A percentile compares a stretch with the other conserved stretches of the same genome.
These are phyloP conservation scores for Lablab purpureus DNA, from an alignment of 306 rosid genomes.

Conservation along the genomic window DNA sequence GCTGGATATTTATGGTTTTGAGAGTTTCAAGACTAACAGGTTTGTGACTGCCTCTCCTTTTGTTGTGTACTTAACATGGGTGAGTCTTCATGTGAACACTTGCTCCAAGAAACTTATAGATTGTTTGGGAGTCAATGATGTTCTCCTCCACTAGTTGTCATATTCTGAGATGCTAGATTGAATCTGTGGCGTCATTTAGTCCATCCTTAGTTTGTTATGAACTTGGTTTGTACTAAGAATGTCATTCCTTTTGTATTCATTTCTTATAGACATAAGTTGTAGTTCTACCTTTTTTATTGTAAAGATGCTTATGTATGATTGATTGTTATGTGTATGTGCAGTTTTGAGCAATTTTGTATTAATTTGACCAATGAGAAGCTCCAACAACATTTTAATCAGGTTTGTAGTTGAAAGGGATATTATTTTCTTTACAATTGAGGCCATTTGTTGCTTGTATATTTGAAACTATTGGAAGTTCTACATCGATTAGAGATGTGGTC, in stretches of 20 bases:
- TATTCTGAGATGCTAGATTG: conserved; percentile 36
- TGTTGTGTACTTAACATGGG: conserved; percentile 50
- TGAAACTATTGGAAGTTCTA: not conserved
- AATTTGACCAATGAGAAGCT: conserved; percentile 92
- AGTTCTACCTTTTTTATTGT: conserved; percentile 10
- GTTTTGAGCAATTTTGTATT: conserved; percentile 94
- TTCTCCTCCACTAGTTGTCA: conserved; percentile 22
- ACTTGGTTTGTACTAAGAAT: conserved; percentile 17
- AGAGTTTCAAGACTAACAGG: conserved; percentile 99
- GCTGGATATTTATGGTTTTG: conserved; percentile 96
- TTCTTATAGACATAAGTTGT: not conserved
- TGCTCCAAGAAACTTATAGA: conserved; percentile 10
- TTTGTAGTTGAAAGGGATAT: conserved; percentile 43
- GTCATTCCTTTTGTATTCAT: not conserved
- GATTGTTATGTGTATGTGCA: conserved; percentile 44
- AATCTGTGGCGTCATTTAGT: conserved; percentile 25
- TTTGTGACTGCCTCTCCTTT: conserved; percentile 67
- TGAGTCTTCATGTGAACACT: conserved; percentile 40
- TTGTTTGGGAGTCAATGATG: conserved; percentile 30
- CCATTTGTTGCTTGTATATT: conserved; percentile 20
- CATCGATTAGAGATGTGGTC: too few relatives aligned
- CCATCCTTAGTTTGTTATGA: conserved; percentile 15
- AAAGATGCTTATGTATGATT: conserved; percentile 28
- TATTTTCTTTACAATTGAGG: conserved; percentile 28
- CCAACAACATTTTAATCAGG: conserved; percentile 96